Evolutionary conservation across 768 basidiomycete genomes (phyloP).

Genomic region (Ramaria rubella): DNA sequence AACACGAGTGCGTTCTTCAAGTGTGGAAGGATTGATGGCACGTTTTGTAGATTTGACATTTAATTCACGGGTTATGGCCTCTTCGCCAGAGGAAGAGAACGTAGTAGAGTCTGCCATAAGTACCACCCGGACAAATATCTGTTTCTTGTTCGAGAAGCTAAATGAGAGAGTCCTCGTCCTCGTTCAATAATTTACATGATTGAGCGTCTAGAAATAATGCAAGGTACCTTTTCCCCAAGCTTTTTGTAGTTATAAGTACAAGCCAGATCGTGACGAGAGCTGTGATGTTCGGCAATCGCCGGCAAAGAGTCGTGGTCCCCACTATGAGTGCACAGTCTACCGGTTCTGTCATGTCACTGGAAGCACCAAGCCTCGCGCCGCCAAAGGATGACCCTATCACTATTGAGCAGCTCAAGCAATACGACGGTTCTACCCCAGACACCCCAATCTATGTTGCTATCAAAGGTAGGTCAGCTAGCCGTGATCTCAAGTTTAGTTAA

Average conservation of each 20-base stretch:
- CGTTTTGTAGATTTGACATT: constrained; percentile 33
- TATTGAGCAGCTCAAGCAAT: constrained; percentile 55
- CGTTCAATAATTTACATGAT: too few relatives aligned
- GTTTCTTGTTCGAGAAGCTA: too few relatives aligned
- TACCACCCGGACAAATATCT: not conserved
- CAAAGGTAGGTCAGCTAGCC: constrained; percentile 53
- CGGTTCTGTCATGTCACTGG: constrained; percentile 59
- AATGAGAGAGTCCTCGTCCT: too few relatives aligned
- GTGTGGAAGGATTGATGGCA: constrained; percentile 25
- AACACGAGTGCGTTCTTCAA: constrained; percentile 29
- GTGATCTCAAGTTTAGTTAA: constrained; percentile 3
- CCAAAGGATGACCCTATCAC: constrained; percentile 80
- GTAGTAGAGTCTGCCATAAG: constrained; percentile 13
- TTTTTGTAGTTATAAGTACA: too few relatives aligned
- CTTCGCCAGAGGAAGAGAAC: constrained; percentile 56
- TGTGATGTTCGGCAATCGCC: constrained; percentile 8
- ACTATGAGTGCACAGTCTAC: constrained; percentile 4
- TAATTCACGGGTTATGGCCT: constrained; percentile 53
- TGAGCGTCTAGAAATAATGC: too few relatives aligned
- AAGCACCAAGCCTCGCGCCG: constrained; percentile 50
- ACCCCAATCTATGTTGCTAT: constrained; percentile 89
- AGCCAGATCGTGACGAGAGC: too few relatives aligned
- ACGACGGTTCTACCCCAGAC: constrained; percentile 56
- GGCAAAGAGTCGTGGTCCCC: not conserved
- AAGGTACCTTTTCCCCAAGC: too few relatives aligned